Base-by-base conservation (phyloP, 2,329 filamentous ascomycete species). In the Chaetomiaceae sp. region DNA sequence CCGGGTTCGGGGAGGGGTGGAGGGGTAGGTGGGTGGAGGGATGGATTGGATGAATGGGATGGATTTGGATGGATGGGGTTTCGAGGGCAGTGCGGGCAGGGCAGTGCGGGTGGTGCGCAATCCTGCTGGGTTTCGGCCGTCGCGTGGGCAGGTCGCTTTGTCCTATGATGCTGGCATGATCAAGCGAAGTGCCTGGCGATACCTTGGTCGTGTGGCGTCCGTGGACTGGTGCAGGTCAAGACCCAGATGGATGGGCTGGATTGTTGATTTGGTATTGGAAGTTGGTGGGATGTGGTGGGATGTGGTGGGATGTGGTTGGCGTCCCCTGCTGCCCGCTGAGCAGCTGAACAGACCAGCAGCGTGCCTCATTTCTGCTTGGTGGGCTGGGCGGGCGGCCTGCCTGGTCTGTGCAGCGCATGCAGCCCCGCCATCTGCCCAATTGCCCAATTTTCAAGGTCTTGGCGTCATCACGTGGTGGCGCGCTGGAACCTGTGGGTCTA, bases 131-230 rank as follows among this genome's bases (percentile, higher is more conserved):
- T n/a, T 20, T 51, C 31, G 50, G 48, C 40, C 51, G 57, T 45
- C 53, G 53, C 51, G 56, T 50, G 45, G 44, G 51, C 40, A 50
- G 45, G 35, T 51, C 23, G 44, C 40, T 40, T 25, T n/a, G 35
- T 48, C 43, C 52, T 60, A 57, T 51, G 53, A 54, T 43, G 46
- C 38, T 50, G 25, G 51, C 58, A 60, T 60, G 53, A 49, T 57
- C 53, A 38, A 44, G 46, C 52, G 51, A 38, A 44, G 46, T 50
- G 51, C 19, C 23, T 17, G 37, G 34, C 19, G 8, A 19, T 34
- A 23, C 16, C 14, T 14, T 7, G 16, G 1, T 23, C 42, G 33
- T 53, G 38, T 37, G 20, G 48, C 31, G 34, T 27, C 31, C 17
- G 44, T 13, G 13, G 16, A 4, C 19, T 45, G 39, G 31, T 46